Evolutionary conservation across 805 yeast species (phyloP).

Genomic region (Cyberlindnera galapagoensis): DNA sequence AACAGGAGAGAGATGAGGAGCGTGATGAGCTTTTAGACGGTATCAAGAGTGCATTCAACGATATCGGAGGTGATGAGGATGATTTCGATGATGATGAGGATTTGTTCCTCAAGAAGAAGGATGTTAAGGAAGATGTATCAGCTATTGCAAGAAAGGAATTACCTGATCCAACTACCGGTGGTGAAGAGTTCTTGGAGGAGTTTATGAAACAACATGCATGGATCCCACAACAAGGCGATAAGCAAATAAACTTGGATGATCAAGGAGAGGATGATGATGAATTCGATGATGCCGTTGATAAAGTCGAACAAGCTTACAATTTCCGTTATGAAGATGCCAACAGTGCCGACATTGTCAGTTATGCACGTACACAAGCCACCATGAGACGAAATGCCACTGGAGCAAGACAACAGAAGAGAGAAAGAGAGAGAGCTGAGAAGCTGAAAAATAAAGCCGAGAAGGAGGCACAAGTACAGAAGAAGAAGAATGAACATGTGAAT

Average conservation of each 20-base stretch:
- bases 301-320: conserved; percentile 87
- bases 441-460: conserved; percentile 45
- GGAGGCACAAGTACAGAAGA: conserved; percentile 57
- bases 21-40: conserved; percentile 67
- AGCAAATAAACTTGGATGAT: conserved; percentile 43
- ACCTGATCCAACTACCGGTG: conserved; percentile 62
- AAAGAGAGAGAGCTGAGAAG: conserved; percentile 52
- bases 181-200: conserved; percentile 64
- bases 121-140: conserved; percentile 22
- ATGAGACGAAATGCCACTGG: conserved; percentile 73
- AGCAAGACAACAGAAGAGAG: conserved; percentile 73
- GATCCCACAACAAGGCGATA: conserved; percentile 71
- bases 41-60: conserved; percentile 62
- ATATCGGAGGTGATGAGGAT: conserved; percentile 34
- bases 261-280: conserved; percentile 61
- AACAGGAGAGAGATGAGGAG: conserved; percentile 69
- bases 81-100: conserved; percentile 36
- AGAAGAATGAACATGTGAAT: conserved; percentile 70
- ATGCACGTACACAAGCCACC: conserved; percentile 92
- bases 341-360: conserved; percentile 85
- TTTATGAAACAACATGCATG: conserved; percentile 79
- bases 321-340: conserved; percentile 92
- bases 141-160: conserved; percentile 25
- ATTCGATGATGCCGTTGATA: conserved; percentile 87
- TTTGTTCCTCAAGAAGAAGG: conserved; percentile 48